Conservation (phyloP, 495 filamentous ascomycete genomes). For the Hypomontagnella monticulosa region DNA sequence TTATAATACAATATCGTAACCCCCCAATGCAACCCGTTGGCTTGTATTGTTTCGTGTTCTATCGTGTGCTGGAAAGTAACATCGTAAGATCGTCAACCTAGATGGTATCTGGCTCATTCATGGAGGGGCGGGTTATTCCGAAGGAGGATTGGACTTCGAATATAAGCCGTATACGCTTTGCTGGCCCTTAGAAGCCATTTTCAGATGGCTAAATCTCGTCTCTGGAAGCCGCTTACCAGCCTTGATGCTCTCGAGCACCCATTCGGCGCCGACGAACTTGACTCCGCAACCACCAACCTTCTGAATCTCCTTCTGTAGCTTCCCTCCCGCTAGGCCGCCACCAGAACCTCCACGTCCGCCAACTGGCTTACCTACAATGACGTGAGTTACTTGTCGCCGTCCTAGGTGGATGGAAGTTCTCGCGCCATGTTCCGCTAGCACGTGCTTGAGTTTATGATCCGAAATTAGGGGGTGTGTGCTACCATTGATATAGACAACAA, state of each 20-base stretch:
- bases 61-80: slow-evolving; percentile 4
- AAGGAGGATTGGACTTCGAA: slow-evolving; percentile 29
- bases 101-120: slow-evolving; percentile 13
- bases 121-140: slow-evolving; percentile 3
- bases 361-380: slow-evolving; percentile 75
- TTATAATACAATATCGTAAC: slow-evolving; percentile 34
- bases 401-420: slow-evolving; percentile 72
- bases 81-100: slow-evolving; percentile 16
- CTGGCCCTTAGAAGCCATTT: slow-evolving; percentile 68
- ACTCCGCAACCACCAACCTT: slow-evolving; percentile 69
- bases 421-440: slow-evolving; percentile 79
- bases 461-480: slow-evolving; percentile 82
- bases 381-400: slow-evolving; percentile 81
- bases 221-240: slow-evolving; percentile 79
- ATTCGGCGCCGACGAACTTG: slow-evolving; percentile 86
- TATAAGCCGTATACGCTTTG: slow-evolving; percentile 68
- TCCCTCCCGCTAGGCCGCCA: slow-evolving; percentile 80
- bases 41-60: neutral
- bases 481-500: slow-evolving; percentile 88
- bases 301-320: slow-evolving; percentile 83
- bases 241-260: slow-evolving; percentile 84
- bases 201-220: slow-evolving; percentile 69
- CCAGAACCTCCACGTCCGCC: slow-evolving; percentile 64
- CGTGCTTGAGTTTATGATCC: slow-evolving; percentile 84
- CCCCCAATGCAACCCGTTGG: slow-evolving; percentile 29